These are phyloP conservation scores for Prunus armeniaca DNA, from an alignment of 306 rosid species.

Conservation along the genomic window DNA sequence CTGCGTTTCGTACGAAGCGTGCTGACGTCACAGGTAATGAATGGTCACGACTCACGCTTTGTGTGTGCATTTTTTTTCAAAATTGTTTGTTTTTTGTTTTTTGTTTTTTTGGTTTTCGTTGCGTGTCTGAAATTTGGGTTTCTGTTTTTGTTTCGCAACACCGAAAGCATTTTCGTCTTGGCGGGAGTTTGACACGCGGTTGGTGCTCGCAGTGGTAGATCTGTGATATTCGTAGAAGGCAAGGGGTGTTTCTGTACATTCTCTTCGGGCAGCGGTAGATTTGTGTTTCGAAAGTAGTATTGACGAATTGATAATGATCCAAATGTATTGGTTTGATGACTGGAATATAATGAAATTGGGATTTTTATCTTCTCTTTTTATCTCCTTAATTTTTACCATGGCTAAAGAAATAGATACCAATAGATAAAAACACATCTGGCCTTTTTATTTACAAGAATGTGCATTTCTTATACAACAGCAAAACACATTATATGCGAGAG, in stretches of 20 bases:
- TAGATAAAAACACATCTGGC: too few relatives aligned
- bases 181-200: neutral
- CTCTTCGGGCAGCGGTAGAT: neutral
- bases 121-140: neutral
- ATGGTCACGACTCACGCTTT: neutral
- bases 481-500: neutral
- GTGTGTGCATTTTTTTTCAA: accelerated
- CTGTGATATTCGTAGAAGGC: neutral
- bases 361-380: too few relatives aligned
- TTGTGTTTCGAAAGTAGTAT: neutral
- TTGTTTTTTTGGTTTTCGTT: neutral
- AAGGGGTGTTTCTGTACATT: neutral
- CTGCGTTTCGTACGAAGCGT: constrained; percentile 19
- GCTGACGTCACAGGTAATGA: constrained; percentile 25
- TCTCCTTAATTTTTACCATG: too few relatives aligned
- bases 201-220: neutral
- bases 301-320: too few relatives aligned
- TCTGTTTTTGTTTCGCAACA: neutral
- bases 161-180: neutral
- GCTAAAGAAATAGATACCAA: too few relatives aligned
- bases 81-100: neutral
- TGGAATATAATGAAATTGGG: too few relatives aligned
- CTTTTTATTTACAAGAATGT: too few relatives aligned
- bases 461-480: too few relatives aligned
- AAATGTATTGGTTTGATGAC: too few relatives aligned